Conservation (phyloP, 148 eudicot genomes). For the Chenopodium formosanum region DNA sequence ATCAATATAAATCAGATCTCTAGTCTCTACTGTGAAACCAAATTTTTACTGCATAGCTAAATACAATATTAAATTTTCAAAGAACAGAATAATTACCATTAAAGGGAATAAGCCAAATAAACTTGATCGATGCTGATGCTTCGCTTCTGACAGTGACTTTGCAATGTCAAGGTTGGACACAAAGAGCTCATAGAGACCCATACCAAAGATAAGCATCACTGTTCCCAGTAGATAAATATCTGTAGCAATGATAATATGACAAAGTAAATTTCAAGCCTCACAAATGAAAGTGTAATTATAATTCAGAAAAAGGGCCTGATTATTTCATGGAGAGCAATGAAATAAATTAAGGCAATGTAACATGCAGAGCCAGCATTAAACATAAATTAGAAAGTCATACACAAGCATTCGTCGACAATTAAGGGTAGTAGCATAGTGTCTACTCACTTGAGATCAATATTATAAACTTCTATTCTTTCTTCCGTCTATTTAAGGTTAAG, state of each 20-base stretch:
- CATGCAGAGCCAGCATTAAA: background rate
- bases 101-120: constrained; percentile 79
- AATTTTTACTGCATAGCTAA: background rate
- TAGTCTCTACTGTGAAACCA: background rate
- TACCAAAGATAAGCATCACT: constrained; percentile 95
- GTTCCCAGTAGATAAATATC: constrained; percentile 96
- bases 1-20: background rate
- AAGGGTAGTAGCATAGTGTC: no score
- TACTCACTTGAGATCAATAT: no score
- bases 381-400: background rate
- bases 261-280: constrained; percentile 7
- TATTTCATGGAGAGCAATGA: background rate
- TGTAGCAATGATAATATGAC: constrained; percentile 22
- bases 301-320: background rate
- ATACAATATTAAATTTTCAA: background rate
- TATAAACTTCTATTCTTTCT: no score
- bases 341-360: background rate
- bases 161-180: constrained; percentile 76
- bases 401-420: background rate
- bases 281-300: background rate
- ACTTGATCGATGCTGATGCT: constrained; percentile 53
- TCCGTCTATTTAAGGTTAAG: no score
- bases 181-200: constrained; percentile 98
- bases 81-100: constrained; percentile 39
- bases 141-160: constrained; percentile 38